Conservation (phyloP, 192 early-diverging fungal genomes). For the Mortierella hygrophila region DNA sequence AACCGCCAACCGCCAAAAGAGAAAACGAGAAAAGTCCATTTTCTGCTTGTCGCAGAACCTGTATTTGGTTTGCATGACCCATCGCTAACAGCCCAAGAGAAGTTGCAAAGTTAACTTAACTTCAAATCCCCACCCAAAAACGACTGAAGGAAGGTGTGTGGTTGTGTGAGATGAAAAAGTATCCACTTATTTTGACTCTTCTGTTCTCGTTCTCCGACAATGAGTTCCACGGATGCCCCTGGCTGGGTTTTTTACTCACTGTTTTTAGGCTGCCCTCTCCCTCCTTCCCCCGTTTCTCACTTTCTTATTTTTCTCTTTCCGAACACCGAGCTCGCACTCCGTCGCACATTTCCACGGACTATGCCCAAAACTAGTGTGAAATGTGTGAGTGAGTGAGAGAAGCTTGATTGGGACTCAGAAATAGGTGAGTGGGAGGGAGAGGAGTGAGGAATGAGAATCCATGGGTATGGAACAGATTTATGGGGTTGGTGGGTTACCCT, state of each 20-base stretch:
- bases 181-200: neutral
- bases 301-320: neutral
- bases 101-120: too few species aligned
- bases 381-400: neutral
- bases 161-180: too few species aligned
- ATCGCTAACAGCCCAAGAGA: too few species aligned
- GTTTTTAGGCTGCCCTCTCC: too few species aligned
- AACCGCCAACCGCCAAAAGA: too few species aligned
- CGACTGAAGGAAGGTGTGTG: too few species aligned
- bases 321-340: neutral
- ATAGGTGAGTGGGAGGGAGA: neutral
- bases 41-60: too few species aligned
- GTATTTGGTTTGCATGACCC: too few species aligned
- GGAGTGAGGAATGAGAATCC: neutral
- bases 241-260: neutral
- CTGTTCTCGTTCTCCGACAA: neutral
- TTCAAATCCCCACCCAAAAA: too few species aligned
- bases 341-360: neutral
- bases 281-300: neutral
- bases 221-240: slow-evolving; percentile 5
- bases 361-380: neutral
- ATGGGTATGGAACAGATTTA: neutral
- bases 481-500: neutral
- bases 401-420: slow-evolving; percentile 9
- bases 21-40: too few species aligned